These are phyloP conservation scores for Neofusicoccum cordaticola DNA, from an alignment of 2,329 filamentous ascomycete genomes.

Conservation along the genomic window DNA sequence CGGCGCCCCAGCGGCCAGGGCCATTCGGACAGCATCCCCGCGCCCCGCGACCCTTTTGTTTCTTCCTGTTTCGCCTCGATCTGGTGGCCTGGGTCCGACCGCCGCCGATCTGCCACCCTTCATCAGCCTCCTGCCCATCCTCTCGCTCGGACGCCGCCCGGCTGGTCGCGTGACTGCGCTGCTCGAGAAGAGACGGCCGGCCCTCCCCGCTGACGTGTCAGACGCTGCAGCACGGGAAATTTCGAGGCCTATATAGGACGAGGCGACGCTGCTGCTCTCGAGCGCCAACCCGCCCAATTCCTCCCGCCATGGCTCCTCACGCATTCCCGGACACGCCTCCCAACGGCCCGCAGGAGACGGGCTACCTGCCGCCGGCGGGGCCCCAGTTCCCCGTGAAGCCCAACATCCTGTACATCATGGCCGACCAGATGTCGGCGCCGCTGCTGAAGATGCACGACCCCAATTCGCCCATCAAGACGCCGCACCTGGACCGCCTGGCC, in stretches of 20 bases:
- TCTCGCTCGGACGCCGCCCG: not conserved
- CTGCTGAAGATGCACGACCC: conserved; percentile 90
- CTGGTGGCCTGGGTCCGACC: not conserved
- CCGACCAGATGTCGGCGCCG: conserved; percentile 88
- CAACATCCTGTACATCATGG: conserved; percentile 93
- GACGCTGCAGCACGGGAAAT: not conserved
- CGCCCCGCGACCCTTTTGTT: not conserved
- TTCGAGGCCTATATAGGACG: not conserved
- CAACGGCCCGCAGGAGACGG: conserved; percentile 13
- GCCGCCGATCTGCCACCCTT: conserved; percentile 1
- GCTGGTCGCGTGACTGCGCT: conserved; percentile 14
- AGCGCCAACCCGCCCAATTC: not conserved
- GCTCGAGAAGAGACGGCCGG: not conserved
- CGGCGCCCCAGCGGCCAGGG: not conserved
- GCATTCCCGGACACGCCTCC: conserved; percentile 16
- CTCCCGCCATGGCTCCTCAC: conserved; percentile 16
- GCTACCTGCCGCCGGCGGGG: conserved; percentile 8
- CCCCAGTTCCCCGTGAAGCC: conserved; percentile 48
- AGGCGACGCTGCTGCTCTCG: not conserved
- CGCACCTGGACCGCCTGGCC: conserved; percentile 81
- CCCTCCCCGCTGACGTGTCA: conserved; percentile 12
- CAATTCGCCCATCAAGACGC: conserved; percentile 85
- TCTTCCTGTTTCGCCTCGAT: not conserved
- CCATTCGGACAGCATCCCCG: not conserved
- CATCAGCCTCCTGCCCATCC: not conserved